Base-by-base conservation (phyloP, 176 grass and related monocot genomes). In the Cenchrus fungigraminus region DNA sequence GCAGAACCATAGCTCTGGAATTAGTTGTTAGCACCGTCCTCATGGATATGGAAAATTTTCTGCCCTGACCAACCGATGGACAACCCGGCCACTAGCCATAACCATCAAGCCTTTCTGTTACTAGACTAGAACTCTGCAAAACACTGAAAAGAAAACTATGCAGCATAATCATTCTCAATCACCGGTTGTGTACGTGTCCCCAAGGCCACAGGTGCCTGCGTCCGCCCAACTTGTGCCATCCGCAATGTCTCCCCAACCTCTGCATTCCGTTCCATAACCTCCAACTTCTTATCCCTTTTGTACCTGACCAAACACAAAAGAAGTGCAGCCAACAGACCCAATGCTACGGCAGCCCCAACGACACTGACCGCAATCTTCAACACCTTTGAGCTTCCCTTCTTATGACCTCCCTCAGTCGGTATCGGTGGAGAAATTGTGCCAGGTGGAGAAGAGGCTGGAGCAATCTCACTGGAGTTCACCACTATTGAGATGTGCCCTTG, bases 401-500 rank as follows among this genome's bases (percentile, higher is more conserved):
- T 10, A 51, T 12, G 20, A 9, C 42, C 75, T 54, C 74, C 68
- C 0, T 19, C 3, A 0, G 85, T 59, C 12, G 88, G 81, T 53
- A 62, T 67, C 0, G 84, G 75, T 0, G 87, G 76, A 13, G 81
- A 8, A 28, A 79, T 53, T 1, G 15, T 31, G 59, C 79, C 81
- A 6, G 60, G 6, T 15, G 93, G 91, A 6, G 70, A 58, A 8
- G 89, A 89, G 59, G 89, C 16, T 3, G 58, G 76, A 22, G 62
- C 65, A 37, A 40, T 19, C 64, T 28, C 88, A 2, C 76, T 94
- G 2, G 91, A 87, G 70, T 96, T 99, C 46, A 94, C 86, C 65
- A 94, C 97, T 20, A 99, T 91, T 0, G 90, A 87, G 25, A 99
- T 83, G 84, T 99, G 97, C 43, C 97, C 97, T 67, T 87, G 88